Evolutionary conservation across 768 basidiomycete species (phyloP).

Genomic region (Kwoniella sp.): DNA sequence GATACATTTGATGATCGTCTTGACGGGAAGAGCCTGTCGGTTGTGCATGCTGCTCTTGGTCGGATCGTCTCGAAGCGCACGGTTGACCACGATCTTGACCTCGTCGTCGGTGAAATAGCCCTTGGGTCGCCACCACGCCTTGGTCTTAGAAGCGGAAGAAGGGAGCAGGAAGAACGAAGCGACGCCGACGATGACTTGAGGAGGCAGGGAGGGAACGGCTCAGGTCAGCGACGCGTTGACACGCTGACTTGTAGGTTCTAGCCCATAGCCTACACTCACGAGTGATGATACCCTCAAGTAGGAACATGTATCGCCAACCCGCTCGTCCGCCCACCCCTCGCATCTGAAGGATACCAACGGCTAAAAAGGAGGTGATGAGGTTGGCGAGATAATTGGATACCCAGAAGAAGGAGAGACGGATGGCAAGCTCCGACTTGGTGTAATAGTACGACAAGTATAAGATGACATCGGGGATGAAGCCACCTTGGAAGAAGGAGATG

Average conservation of each 20-base stretch:
- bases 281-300: conserved; percentile 59
- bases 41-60: conserved; percentile 44
- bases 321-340: conserved; percentile 63
- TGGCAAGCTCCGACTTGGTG: conserved; percentile 55
- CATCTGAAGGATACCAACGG: conserved; percentile 65
- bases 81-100: conserved; percentile 55
- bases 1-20: conserved; percentile 42
- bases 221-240: neutral
- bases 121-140: conserved; percentile 46
- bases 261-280: conserved; percentile 8
- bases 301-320: conserved; percentile 61
- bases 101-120: conserved; percentile 55
- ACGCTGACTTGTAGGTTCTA: no score
- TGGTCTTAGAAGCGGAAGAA: conserved; percentile 46
- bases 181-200: conserved; percentile 44
- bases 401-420: conserved; percentile 44
- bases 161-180: conserved; percentile 56
- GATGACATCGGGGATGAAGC: conserved; percentile 63
- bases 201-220: conserved; percentile 11
- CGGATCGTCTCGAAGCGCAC: conserved; percentile 36
- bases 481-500: conserved; percentile 64
- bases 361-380: conserved; percentile 66
- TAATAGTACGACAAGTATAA: conserved; percentile 71
- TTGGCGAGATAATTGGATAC: conserved; percentile 35
- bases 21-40: conserved; percentile 48